A percentile compares a stretch with the other conserved stretches of the same genome.
Conservation (phyloP, 192 early-diverging fungal genomes). For the Allomyces arbusculus region DNA sequence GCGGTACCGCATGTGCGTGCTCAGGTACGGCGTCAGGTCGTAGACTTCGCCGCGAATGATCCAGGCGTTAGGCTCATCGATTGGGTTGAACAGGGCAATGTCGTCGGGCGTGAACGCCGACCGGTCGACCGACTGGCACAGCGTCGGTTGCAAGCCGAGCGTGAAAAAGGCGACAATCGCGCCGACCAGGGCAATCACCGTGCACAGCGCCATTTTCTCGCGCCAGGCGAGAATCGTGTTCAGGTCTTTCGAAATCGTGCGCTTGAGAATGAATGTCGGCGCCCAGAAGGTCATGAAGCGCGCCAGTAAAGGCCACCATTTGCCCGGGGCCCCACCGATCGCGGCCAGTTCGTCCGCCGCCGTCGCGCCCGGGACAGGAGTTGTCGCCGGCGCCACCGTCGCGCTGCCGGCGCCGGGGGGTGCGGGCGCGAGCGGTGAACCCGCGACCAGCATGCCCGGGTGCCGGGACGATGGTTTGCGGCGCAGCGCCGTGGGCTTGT, state of each 20-base stretch:
- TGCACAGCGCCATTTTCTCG: conserved; percentile 55
- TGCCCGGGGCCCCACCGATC: too few species aligned
- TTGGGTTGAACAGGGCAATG: conserved; percentile 16
- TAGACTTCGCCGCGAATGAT: conserved; percentile 70
- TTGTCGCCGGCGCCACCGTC: background rate
- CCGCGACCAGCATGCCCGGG: background rate
- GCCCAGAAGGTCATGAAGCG: conserved; percentile 51
- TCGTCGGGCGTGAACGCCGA: conserved; percentile 12
- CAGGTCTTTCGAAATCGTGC: conserved; percentile 1
- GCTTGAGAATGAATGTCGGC: conserved; percentile 31
- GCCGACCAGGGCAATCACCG: conserved; percentile 58
- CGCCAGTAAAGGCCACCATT: conserved; percentile 44
- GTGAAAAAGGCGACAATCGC: conserved; percentile 29
- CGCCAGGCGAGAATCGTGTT: conserved; percentile 62
- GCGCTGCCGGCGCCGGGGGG: too few species aligned
- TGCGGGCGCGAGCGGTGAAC: background rate
- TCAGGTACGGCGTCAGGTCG: conserved; percentile 39
- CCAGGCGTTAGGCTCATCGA: conserved; percentile 15
- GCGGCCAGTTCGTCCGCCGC: too few species aligned
- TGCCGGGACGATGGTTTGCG: background rate
- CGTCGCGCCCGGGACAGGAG: too few species aligned
- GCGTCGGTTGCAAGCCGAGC: background rate
- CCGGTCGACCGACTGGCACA: background rate
- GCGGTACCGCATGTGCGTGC: background rate
- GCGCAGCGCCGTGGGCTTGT: background rate